Percentiles rank a stretch among this genome's conserved stretches.
Evolutionary conservation across 441 rosid species (phyloP).

Genomic region (Croton laevigatus): DNA sequence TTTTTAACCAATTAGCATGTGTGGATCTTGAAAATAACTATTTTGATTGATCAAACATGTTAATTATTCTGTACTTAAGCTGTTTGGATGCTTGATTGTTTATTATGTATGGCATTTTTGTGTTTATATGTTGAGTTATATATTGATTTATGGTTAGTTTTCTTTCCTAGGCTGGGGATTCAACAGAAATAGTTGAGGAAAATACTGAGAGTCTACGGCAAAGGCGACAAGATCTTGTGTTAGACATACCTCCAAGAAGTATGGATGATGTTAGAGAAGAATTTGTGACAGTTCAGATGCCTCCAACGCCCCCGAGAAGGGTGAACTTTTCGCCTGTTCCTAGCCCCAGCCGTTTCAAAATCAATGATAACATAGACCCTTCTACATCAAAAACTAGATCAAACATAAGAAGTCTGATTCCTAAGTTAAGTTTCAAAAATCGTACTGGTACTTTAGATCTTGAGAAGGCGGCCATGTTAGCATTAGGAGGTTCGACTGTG

Average conservation of each 20-base stretch:
- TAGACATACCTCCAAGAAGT: conserved; percentile 50
- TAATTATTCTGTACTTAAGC: neutral
- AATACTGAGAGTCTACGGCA: conserved; percentile 27
- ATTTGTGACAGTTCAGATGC: conserved; percentile 38
- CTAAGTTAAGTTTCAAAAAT: conserved; percentile 65
- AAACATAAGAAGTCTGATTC: conserved; percentile 49
- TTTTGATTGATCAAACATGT: neutral
- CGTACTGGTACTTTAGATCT: conserved; percentile 51
- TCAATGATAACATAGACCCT: conserved; percentile 40
- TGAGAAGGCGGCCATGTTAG: conserved; percentile 78
- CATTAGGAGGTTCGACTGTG: conserved; percentile 52
- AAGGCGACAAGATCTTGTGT: conserved; percentile 36
- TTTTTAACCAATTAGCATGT: neutral
- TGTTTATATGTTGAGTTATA: neutral
- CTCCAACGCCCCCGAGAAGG: conserved; percentile 65
- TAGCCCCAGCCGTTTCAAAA: conserved; percentile 49
- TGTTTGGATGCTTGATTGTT: neutral
- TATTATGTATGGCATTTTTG: neutral
- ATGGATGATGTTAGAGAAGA: conserved; percentile 45
- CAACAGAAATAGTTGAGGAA: conserved; percentile 67
- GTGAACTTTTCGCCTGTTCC: conserved; percentile 79
- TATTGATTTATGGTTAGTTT: conserved; percentile 6
- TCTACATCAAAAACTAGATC: conserved; percentile 46
- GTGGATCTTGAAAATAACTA: neutral
- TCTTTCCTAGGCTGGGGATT: conserved; percentile 39